These are phyloP conservation scores for Botrytis byssoidea DNA, from an alignment of 2,329 filamentous ascomycete species.

Conservation along the genomic window DNA sequence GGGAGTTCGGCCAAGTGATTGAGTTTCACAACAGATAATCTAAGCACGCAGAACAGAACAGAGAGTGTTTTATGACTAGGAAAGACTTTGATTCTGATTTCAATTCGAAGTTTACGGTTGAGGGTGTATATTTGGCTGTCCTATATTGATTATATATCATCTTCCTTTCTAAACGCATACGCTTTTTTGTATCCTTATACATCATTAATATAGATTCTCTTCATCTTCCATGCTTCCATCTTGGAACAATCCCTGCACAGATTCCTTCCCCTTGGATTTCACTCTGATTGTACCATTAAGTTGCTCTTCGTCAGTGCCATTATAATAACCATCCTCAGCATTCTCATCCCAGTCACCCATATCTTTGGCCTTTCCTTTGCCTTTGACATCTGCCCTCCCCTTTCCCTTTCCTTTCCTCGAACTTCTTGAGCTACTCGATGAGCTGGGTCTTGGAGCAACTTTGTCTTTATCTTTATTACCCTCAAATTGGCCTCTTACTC, in stretches of 20 bases:
- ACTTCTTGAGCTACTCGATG: conserved; percentile 17
- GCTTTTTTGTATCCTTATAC: background rate
- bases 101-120: background rate
- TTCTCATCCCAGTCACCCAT: conserved; percentile 39
- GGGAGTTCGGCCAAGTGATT: background rate
- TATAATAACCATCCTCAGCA: conserved; percentile 33
- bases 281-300: conserved; percentile 14
- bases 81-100: background rate
- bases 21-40: background rate
- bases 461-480: conserved; percentile 47
- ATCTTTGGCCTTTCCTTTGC: conserved; percentile 42
- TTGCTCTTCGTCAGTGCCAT: conserved; percentile 20
- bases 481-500: conserved; percentile 81
- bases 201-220: conserved; percentile 39
- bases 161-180: background rate
- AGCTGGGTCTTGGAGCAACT: conserved; percentile 1
- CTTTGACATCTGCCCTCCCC: conserved; percentile 23
- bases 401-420: conserved; percentile 33
- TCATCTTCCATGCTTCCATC: conserved; percentile 36
- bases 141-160: background rate
- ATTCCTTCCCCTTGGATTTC: conserved; percentile 50
- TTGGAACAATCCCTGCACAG: conserved; percentile 36
- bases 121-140: background rate
- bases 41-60: too few relatives aligned
- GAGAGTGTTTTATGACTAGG: background rate